Base-by-base conservation (phyloP, 129 eudicot species). In the Flaveria trinervia region DNA sequence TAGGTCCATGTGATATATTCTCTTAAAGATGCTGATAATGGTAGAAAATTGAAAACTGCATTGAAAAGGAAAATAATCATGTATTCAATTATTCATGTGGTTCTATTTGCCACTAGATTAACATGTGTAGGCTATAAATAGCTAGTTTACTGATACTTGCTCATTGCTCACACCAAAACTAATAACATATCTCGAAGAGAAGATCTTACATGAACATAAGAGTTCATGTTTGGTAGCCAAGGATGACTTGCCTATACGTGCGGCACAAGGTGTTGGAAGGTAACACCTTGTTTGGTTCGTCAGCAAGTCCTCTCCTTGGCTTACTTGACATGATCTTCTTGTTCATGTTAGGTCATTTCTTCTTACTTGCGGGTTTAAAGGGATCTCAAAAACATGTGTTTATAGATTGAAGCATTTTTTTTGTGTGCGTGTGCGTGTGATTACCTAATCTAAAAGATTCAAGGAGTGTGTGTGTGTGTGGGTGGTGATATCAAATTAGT, bases 181-280 rank as follows among this genome's bases (percentile, higher is more conserved):
- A 26, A 66, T 20, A 69, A 69, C 43, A 68, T n/a, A 43, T 25
- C 48, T 43, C 17, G 65, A 79, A 71, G 82, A 49, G 61, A 33
- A 15, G 75, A 5, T 78, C 82, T 77, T 69, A 77, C 81, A 77
- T 77, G 81, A 77, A 69, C 36, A 69, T 48, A 39, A 39, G 26
- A 66, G 15, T 66, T 77, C 62, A 41, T 61, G 74, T 80, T 73
- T 80, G 64, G 79, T 73, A 80, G 79, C 79, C 83, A 80, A 72
- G 79, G 83, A 80, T 80, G 74, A 67, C 74, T 80, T 80, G 83
- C 79, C 79, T 67, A 14, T 62, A 11, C 1, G 2, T n/a, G 16
- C 45, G 30, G 10, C 36, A 26, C 68, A 28, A 62, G 68, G 44
- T 28, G 11, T 62, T 30, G 45, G 45, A 62, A 64, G 33, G 45